phyloP scores from a whole-genome alignment of 768 basidiomycete genomes.

The Termitomyces sp. region DNA sequence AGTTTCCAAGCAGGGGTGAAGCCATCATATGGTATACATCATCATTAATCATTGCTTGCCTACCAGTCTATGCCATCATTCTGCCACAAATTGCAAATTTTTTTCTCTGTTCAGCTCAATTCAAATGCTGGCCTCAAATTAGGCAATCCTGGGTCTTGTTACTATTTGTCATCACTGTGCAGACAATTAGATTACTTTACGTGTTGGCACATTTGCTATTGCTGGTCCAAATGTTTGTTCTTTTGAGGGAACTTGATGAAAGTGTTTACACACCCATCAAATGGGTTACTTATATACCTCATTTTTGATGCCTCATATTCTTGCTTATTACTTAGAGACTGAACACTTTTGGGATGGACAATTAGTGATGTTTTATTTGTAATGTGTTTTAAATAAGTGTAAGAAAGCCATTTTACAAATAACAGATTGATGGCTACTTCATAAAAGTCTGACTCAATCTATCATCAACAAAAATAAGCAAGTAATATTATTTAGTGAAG shows the following conservation, averaged over 20 bases:
- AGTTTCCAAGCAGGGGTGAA: neutral
- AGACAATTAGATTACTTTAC: neutral
- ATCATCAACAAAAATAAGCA: too few relatives aligned
- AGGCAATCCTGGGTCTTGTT: neutral
- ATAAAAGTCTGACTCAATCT: too few relatives aligned
- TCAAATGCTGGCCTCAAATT: neutral
- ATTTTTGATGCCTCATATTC: neutral
- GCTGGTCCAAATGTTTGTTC: neutral
- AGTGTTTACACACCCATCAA: neutral
- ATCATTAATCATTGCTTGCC: neutral
- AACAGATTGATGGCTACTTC: too few relatives aligned
- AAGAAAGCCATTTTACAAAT: too few relatives aligned
- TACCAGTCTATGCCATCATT: neutral
- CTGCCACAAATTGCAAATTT: neutral
- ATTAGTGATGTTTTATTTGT: too few relatives aligned
- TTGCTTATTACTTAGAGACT: neutral
- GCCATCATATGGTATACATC: slow-evolving; percentile 17
- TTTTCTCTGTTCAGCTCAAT: neutral
- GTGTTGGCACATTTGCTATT: neutral
- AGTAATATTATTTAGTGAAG: too few relatives aligned
- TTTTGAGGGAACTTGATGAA: neutral
- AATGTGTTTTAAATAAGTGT: too few relatives aligned
- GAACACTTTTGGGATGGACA: too few relatives aligned
- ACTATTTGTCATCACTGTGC: neutral
- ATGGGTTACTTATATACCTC: neutral